These are phyloP conservation scores for Populus tremula DNA, from an alignment of 345 rosid genomes.

Conservation along the genomic window DNA sequence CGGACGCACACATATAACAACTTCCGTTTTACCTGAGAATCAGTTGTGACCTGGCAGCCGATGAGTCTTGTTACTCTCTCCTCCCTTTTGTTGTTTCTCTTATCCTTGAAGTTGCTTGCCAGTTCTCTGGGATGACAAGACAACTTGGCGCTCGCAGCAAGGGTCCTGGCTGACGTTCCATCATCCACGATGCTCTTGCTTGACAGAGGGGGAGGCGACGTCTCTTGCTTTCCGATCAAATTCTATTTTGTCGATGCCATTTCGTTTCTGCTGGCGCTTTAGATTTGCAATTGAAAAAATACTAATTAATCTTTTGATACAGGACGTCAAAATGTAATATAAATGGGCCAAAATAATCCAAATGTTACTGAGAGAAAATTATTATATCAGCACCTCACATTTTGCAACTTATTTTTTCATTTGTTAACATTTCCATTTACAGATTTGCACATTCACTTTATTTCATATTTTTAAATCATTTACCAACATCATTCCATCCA, in stretches of 20 bases:
- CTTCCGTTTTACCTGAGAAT: background rate
- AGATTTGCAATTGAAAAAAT: background rate
- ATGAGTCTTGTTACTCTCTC: background rate
- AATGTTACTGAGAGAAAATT: background rate
- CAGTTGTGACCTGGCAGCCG: background rate
- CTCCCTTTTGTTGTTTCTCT: background rate
- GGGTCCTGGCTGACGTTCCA: background rate
- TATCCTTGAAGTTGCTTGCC: background rate
- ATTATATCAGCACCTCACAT: too few relatives aligned
- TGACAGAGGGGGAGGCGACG: background rate
- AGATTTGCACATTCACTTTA: background rate
- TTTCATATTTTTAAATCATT: too few relatives aligned
- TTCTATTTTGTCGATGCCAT: background rate
- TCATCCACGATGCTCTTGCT: background rate
- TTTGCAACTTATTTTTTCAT: too few relatives aligned
- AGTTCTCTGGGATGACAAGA: too few relatives aligned
- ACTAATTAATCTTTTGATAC: too few relatives aligned
- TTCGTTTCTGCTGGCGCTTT: background rate
- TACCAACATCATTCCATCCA: background rate
- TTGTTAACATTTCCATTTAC: background rate
- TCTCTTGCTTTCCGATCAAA: background rate
- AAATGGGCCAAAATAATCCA: background rate
- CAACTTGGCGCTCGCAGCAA: background rate
- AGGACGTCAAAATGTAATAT: too few relatives aligned
- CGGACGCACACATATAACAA: background rate